Conservation (phyloP, 2,329 filamentous ascomycete genomes). For the Malbranchea zuffiana region DNA sequence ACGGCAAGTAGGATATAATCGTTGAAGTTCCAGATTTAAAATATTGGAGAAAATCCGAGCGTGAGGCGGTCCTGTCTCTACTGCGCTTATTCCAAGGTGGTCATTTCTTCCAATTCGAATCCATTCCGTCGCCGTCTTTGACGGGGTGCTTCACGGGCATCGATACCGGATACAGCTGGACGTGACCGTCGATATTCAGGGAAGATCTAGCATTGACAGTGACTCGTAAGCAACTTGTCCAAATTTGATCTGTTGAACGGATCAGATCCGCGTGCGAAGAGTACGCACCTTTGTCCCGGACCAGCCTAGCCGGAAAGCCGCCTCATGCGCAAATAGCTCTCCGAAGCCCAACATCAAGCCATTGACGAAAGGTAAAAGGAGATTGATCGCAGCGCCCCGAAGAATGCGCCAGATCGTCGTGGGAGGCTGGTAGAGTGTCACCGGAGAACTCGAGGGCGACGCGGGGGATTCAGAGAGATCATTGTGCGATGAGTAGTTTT, state of each 20-base stretch:
- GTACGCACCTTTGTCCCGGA: slow-evolving; percentile 72
- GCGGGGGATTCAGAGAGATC: slow-evolving; percentile 25
- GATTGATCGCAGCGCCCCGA: slow-evolving; percentile 84
- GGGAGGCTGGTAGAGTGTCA: slow-evolving; percentile 81
- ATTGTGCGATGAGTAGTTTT: slow-evolving; percentile 36
- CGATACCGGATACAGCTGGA: slow-evolving; percentile 69
- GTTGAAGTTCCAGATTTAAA: no score
- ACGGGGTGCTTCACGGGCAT: slow-evolving; percentile 58
- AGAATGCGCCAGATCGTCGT: slow-evolving; percentile 78
- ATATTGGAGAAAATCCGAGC: no score
- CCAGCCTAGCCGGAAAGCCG: slow-evolving; percentile 88
- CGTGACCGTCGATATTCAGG: slow-evolving; percentile 51
- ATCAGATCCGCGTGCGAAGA: no score
- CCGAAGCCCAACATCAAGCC: slow-evolving; percentile 97
- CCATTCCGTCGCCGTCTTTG: slow-evolving; percentile 41
- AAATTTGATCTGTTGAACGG: no score
- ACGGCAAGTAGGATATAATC: no score
- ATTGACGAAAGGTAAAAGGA: slow-evolving; percentile 92
- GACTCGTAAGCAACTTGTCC: no score
- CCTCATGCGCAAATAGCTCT: slow-evolving; percentile 91
- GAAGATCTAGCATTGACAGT: slow-evolving; percentile 41
- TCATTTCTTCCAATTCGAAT: slow-evolving; percentile 52
- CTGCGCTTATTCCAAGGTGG: slow-evolving; percentile 51
- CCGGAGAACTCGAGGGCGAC: slow-evolving; percentile 30
- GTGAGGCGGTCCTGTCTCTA: neutral